Conservation (phyloP, 106 monocot species). For the Chionographis japonica region DNA sequence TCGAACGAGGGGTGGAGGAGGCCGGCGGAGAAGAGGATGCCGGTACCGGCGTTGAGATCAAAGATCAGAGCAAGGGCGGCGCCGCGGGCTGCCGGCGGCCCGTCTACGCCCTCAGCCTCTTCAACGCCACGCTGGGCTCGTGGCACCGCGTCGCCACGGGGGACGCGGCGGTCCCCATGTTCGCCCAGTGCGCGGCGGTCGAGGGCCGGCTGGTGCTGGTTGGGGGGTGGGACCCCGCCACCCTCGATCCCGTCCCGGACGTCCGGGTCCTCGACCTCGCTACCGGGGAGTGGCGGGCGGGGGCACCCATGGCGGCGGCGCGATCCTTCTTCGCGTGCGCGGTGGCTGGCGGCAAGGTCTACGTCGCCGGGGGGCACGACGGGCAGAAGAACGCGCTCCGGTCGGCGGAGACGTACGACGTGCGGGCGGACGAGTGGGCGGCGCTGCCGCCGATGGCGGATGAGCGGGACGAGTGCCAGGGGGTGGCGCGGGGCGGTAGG, state of each 20-base stretch:
- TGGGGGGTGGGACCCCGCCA: constrained; percentile 61
- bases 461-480: constrained; percentile 46
- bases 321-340: constrained; percentile 26
- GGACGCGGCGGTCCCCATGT: constrained; percentile 34
- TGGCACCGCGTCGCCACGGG: constrained; percentile 24
- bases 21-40: neutral
- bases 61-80: neutral
- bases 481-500: constrained; percentile 15
- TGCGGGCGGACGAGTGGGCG: constrained; percentile 23
- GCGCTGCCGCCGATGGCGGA: constrained; percentile 23
- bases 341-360: constrained; percentile 13
- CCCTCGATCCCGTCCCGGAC: constrained; percentile 39
- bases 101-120: constrained; percentile 25
- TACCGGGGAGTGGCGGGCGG: constrained; percentile 32
- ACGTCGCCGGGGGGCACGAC: constrained; percentile 45
- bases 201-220: constrained; percentile 29
- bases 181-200: constrained; percentile 54
- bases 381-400: constrained; percentile 34
- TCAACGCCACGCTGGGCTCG: constrained; percentile 21
- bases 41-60: neutral
- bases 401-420: constrained; percentile 24
- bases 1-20: too few species aligned
- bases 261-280: constrained; percentile 44
- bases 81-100: constrained; percentile 5
- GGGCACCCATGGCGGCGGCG: constrained; percentile 18